Evolutionary conservation across 192 early-diverging fungal genomes (phyloP), one percentile per base, ranked within the genome.

Genomic region (Lobosporangium transversale): DNA sequence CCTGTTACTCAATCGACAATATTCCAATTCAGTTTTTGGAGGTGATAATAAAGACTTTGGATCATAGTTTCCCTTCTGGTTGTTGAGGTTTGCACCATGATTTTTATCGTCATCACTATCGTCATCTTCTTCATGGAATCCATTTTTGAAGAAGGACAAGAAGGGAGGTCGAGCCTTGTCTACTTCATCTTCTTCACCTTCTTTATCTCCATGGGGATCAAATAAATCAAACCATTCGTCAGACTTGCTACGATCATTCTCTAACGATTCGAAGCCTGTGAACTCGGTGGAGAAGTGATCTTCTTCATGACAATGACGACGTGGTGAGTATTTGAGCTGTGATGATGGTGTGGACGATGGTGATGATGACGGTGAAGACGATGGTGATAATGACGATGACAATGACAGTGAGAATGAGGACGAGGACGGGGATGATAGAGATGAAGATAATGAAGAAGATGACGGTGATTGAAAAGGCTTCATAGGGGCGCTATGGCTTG

Each of bases 231-330:
- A 29, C 51, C n/a, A 9, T 17, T 66, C 65, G 4, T 68, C 66
- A 27, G 26, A 4, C 1, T 58, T 43, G 56, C 56, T 55, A n/a
- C n/a, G n/a, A 32, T 58, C 66, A 23, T 49, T 68, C 11, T 51
- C 66, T 15, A 67, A 55, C 17, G 65, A 56, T 30, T 67, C 65
- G 35, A 57, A 67, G 5, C 65, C 54, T 58, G 65, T 67, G 21
- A 49, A 47, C 11, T 57, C 65, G 32, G 53, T 27, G 11, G 43
- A 49, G 37, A 40, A 40, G 8, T 10, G 8, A 40, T 10, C 14
- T 14, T 14, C 8, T 10, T 14, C 14, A 10, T 40, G 37, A 40
- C 37, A 7, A 40, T 40, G 7, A 14, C 14, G 8, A 40, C 7
- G 8, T 40, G 37, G 14, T 7, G 37, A 40, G 8, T 10, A 7